Percentiles rank a stretch among this genome's conserved stretches.
Conservation (phyloP, 306 rosid genomes). For the Vicia sativa region DNA sequence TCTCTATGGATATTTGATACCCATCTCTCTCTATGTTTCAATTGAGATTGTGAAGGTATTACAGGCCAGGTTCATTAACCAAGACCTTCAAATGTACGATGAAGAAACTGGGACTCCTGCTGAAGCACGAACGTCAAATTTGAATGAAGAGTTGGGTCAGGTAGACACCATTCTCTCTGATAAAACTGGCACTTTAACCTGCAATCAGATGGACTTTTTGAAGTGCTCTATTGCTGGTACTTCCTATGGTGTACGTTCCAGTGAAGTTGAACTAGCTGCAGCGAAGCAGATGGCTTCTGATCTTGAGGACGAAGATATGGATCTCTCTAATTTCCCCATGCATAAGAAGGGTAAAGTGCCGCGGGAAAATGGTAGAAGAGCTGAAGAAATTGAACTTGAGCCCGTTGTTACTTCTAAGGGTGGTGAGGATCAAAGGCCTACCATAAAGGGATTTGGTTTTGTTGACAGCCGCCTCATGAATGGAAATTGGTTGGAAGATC, state of each 20-base stretch:
- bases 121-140: slow-evolving; percentile 88
- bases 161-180: slow-evolving; percentile 98
- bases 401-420: slow-evolving; percentile 60
- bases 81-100: slow-evolving; percentile 89
- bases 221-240: slow-evolving; percentile 95
- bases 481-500: slow-evolving; percentile 84
- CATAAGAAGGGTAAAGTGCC: slow-evolving; percentile 36
- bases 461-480: slow-evolving; percentile 80
- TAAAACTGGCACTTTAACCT: slow-evolving; percentile 98
- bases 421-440: slow-evolving; percentile 49
- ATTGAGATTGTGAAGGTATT: slow-evolving; percentile 97
- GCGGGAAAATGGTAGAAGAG: slow-evolving; percentile 38
- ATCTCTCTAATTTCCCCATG: slow-evolving; percentile 57
- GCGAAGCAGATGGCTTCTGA: slow-evolving; percentile 85
- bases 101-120: slow-evolving; percentile 89
- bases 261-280: slow-evolving; percentile 98
- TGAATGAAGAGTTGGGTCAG: slow-evolving; percentile 99
- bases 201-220: slow-evolving; percentile 99
- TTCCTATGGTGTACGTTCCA: slow-evolving; percentile 76
- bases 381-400: slow-evolving; percentile 71
- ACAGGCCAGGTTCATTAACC: slow-evolving; percentile 88
- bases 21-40: slow-evolving; percentile 96
- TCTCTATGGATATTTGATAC: slow-evolving; percentile 96
- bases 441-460: slow-evolving; percentile 88
- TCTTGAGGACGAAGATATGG: slow-evolving; percentile 62